Evolutionary conservation across 768 basidiomycete genomes (phyloP).

Genomic region (Clavulina sp.): DNA sequence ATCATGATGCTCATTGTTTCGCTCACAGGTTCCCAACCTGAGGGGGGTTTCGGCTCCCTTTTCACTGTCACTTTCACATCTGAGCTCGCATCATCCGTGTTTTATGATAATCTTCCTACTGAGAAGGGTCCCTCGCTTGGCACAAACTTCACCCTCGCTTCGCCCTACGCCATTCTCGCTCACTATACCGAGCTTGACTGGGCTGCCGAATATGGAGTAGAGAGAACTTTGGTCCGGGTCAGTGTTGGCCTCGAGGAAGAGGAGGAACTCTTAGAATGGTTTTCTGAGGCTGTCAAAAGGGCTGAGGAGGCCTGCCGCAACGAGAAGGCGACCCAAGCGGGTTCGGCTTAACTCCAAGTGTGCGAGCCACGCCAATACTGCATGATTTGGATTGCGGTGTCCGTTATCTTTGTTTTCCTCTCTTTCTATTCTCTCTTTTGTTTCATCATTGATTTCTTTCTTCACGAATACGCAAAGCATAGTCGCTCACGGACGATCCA

Average conservation of each 20-base stretch:
- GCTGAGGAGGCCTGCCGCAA: conserved; percentile 33
- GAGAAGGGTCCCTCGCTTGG: conserved; percentile 85
- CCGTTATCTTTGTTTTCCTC: too few relatives aligned
- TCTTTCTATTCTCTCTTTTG: too few relatives aligned
- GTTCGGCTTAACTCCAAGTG: too few relatives aligned
- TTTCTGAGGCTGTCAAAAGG: conserved; percentile 48
- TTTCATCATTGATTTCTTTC: too few relatives aligned
- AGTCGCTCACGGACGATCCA: too few relatives aligned
- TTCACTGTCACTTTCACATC: conserved; percentile 78
- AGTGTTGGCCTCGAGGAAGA: conserved; percentile 81
- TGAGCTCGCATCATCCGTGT: conserved; percentile 45
- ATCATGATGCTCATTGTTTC: too few relatives aligned
- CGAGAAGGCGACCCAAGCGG: too few relatives aligned
- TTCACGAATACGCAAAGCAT: too few relatives aligned
- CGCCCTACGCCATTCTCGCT: conserved; percentile 82
- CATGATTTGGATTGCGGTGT: too few relatives aligned
- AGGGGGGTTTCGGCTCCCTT: conserved; percentile 66
- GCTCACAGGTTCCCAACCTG: too few relatives aligned
- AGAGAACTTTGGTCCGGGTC: conserved; percentile 65
- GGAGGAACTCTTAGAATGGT: conserved; percentile 35
- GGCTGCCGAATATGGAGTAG: conserved; percentile 78
- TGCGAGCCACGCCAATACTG: too few relatives aligned
- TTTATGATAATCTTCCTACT: conserved; percentile 70
- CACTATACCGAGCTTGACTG: conserved; percentile 83
- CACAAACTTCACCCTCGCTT: conserved; percentile 91